Percentiles rank a stretch among this genome's conserved stretches.
Conservation (phyloP, 73 alveolate genomes). For the Loxodes magnus region DNA sequence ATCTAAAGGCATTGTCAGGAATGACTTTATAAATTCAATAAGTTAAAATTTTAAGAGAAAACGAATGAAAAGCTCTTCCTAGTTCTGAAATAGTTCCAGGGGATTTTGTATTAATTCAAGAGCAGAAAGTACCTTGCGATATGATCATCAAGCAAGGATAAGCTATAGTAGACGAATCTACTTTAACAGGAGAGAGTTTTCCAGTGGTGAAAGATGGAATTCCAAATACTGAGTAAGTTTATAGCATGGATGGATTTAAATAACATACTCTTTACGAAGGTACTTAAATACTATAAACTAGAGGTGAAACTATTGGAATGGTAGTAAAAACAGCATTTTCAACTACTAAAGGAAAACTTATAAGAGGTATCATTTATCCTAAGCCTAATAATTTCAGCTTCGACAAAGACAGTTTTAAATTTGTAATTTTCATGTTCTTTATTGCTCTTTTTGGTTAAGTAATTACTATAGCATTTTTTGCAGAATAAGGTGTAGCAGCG, state of each 20-base stretch:
- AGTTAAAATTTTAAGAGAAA: not conserved
- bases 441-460: conserved; percentile 59
- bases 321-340: conserved; percentile 55
- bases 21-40: conserved; percentile 81
- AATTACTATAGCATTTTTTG: conserved; percentile 17
- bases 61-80: not conserved
- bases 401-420: conserved; percentile 67
- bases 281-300: not conserved
- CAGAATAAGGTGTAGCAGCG: conserved; percentile 14
- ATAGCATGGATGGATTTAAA: conserved; percentile 15
- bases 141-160: not conserved
- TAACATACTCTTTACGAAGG: conserved; percentile 2
- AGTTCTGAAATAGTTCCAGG: not conserved
- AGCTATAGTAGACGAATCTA: conserved; percentile 66
- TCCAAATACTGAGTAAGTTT: conserved; percentile 20
- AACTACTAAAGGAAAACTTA: conserved; percentile 84
- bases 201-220: conserved; percentile 74
- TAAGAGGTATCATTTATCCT: conserved; percentile 66
- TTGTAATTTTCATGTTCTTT: conserved; percentile 67
- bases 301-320: not conserved
- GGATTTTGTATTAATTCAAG: not conserved
- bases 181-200: conserved; percentile 92
- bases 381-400: conserved; percentile 76
- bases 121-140: not conserved
- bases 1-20: conserved; percentile 57